Percentiles rank a stretch among this genome's conserved stretches.
phyloP scores from a whole-genome alignment of 345 rosid genomes.

The Rubroshorea leprosula region DNA sequence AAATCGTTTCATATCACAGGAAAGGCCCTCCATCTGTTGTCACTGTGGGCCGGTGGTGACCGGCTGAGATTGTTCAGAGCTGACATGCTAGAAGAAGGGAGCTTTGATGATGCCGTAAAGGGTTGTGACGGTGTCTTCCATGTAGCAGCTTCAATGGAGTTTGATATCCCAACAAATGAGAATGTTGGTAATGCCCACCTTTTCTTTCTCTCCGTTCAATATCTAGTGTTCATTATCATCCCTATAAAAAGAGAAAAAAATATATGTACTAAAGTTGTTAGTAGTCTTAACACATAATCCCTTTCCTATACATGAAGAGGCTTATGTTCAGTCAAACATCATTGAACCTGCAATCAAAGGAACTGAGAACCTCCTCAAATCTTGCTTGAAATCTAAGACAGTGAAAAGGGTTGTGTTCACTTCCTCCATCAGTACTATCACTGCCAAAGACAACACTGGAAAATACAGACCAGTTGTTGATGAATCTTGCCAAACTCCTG shows the following conservation, averaged over 20 bases:
- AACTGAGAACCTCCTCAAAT: slow-evolving; percentile 58
- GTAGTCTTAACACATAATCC: background rate
- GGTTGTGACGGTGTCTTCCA: slow-evolving; percentile 85
- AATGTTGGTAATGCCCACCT: slow-evolving; percentile 38
- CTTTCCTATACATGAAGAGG: slow-evolving; percentile 35
- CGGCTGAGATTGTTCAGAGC: slow-evolving; percentile 63
- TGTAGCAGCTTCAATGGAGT: slow-evolving; percentile 85
- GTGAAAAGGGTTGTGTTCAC: slow-evolving; percentile 78
- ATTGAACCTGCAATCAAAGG: slow-evolving; percentile 65
- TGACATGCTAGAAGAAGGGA: slow-evolving; percentile 62
- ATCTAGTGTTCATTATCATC: no score
- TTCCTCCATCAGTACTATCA: slow-evolving; percentile 78
- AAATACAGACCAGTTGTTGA: slow-evolving; percentile 55
- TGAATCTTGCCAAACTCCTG: slow-evolving; percentile 59
- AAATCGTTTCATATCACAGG: slow-evolving; percentile 36
- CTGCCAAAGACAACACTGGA: slow-evolving; percentile 53
- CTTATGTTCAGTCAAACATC: slow-evolving; percentile 41
- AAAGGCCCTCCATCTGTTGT: slow-evolving; percentile 32
- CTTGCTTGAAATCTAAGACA: slow-evolving; percentile 59
- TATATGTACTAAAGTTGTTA: no score
- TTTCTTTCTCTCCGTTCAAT: background rate
- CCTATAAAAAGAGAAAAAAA: no score
- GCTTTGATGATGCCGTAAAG: slow-evolving; percentile 70
- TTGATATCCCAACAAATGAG: slow-evolving; percentile 23
- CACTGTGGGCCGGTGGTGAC: slow-evolving; percentile 39